A percentile compares a stretch with the other conserved stretches of the same genome.
These are phyloP conservation scores for Pyracantha coccinea DNA, from an alignment of 331 rosid genomes.

Conservation along the genomic window DNA sequence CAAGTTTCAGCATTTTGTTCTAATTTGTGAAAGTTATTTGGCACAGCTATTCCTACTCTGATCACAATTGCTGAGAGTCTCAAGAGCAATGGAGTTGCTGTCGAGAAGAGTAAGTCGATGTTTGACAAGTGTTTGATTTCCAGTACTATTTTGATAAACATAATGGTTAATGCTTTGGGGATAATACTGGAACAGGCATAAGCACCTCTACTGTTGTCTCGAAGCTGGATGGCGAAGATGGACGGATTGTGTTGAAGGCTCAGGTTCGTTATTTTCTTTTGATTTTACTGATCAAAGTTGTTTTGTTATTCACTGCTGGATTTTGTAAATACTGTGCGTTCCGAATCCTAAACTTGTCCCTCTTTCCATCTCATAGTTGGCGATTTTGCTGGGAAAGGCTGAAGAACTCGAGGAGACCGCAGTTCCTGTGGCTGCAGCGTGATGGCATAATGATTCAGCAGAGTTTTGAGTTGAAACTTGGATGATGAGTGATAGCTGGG, in stretches of 20 bases:
- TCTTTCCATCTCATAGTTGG: constrained; percentile 22
- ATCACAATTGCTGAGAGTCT: constrained; percentile 41
- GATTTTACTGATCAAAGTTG: neutral
- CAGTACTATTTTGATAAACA: neutral
- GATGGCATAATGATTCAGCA: neutral
- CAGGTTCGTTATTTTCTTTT: constrained; percentile 29
- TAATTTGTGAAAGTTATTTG: neutral
- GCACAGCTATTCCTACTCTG: constrained; percentile 57
- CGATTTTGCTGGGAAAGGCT: constrained; percentile 36
- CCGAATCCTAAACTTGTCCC: neutral
- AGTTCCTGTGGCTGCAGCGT: constrained; percentile 10
- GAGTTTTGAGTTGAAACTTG: neutral
- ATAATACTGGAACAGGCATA: constrained; percentile 19
- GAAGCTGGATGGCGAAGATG: constrained; percentile 9
- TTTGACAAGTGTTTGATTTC: neutral
- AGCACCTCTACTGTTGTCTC: constrained; percentile 27
- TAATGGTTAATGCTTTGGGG: neutral
- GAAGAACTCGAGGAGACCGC: constrained; percentile 7
- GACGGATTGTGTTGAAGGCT: constrained; percentile 30
- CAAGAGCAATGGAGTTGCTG: constrained; percentile 43
- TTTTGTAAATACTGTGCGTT: neutral
- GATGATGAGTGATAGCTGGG: neutral
- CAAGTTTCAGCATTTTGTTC: neutral
- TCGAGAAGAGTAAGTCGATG: constrained; percentile 43
- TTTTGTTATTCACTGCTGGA: neutral